phyloP scores from a whole-genome alignment of 1,139 yeast genomes.

The Saccharomyces hybrid region DNA sequence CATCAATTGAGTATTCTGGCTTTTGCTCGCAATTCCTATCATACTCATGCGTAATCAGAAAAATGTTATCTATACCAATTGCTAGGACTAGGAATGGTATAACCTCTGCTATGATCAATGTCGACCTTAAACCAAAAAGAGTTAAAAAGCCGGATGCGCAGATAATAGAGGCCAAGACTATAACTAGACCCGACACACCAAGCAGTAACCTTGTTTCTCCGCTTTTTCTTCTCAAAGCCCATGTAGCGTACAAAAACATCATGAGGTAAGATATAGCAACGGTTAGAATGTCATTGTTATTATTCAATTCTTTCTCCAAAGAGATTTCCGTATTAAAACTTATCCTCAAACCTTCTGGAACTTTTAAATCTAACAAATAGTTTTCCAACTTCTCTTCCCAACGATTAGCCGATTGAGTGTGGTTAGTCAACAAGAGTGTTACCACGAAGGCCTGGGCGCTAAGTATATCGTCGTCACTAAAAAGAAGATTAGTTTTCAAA shows the following conservation, averaged over 20 bases:
- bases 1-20: slow-evolving; percentile 41
- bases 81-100: slow-evolving; percentile 93
- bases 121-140: slow-evolving; percentile 66
- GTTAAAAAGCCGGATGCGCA: slow-evolving; percentile 82
- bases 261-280: slow-evolving; percentile 66
- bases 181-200: slow-evolving; percentile 73
- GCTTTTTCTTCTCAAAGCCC: slow-evolving; percentile 48
- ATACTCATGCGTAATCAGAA: slow-evolving; percentile 74
- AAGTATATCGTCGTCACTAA: slow-evolving; percentile 56
- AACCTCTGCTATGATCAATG: slow-evolving; percentile 90
- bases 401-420: slow-evolving; percentile 39
- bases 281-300: slow-evolving; percentile 68
- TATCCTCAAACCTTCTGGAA: slow-evolving; percentile 48
- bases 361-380: slow-evolving; percentile 46
- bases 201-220: slow-evolving; percentile 55
- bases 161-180: slow-evolving; percentile 70
- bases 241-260: slow-evolving; percentile 87
- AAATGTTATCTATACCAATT: slow-evolving; percentile 90
- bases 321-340: slow-evolving; percentile 80
- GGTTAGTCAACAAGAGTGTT: slow-evolving; percentile 58
- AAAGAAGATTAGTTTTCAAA: slow-evolving; percentile 58
- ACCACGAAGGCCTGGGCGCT: slow-evolving; percentile 65
- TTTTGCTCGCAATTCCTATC: slow-evolving; percentile 44
- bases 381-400: slow-evolving; percentile 64
- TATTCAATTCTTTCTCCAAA: slow-evolving; percentile 72